Base-by-base conservation (phyloP, 305 asterid species). In the Striga hermonthica region DNA sequence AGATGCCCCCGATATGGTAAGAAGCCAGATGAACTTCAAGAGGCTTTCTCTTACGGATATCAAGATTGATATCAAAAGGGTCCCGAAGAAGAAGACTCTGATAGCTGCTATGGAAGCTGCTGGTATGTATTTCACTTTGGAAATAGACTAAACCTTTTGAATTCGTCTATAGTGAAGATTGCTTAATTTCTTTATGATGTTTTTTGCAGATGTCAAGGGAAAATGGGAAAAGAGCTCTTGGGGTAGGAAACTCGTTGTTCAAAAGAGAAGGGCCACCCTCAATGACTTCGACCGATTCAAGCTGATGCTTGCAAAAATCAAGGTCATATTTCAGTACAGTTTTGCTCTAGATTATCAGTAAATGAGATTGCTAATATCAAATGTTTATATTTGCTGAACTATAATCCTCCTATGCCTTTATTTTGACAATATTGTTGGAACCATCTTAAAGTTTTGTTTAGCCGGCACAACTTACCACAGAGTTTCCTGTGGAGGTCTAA, bases 151-250 rank as follows among this genome's bases (percentile, higher is more conserved):
- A 0, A 3, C 11, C 15, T 7, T 41, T 15, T 45, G 28, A 5
- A 16, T 40, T 12, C 34, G 38, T 45, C n/a, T 44, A 6, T 12
- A 4, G 10, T 28, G 45, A 54, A 54, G 11, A 9, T 9, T 56
- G 38, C 31, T 15, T 16, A 16, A 10, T 43, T 22, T 22, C 31
- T 7, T 43, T 9, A 4, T 34, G 13, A 13, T 52, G 0, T 22
- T 37, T 45, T 0, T 15, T 11, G 40, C 82, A 89, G 97, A 89
- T 87, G 95, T 89, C 57, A 83, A 87, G 80, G 82, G 78, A 53
- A 87, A 87, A 69, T 89, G 95, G 90, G 94, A 87, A 67, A 83
- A 73, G 65, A 86, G 93, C 73, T 87, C 97, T n/a, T 87, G 97
- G 95, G 97, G 91, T 40, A 86, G 94, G 74, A 89, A 89, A 80